Percentiles rank a stretch among this genome's conserved stretches.
phyloP scores from a whole-genome alignment of 1,284 basidiomycete species.

The Moesziomyces antarcticus region DNA sequence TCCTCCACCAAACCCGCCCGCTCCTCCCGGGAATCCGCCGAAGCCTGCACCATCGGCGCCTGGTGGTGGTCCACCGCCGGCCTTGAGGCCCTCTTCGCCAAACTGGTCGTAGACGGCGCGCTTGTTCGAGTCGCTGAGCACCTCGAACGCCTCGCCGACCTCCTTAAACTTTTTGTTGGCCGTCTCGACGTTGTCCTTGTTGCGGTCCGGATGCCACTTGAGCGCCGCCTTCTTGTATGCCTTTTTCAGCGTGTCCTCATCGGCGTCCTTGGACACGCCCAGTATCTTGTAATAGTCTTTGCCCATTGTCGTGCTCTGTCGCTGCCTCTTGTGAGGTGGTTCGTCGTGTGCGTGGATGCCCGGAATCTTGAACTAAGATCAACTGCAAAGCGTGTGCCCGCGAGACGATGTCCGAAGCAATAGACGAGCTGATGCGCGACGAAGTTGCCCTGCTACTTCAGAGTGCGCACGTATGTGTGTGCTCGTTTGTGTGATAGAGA shows the following conservation, averaged over 20 bases:
- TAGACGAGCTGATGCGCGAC: neutral
- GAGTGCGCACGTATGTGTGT: no score
- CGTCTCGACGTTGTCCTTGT: conserved; percentile 77
- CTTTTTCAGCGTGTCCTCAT: conserved; percentile 66
- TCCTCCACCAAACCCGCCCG: neutral
- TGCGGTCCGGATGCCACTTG: conserved; percentile 93
- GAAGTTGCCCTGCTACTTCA: no score
- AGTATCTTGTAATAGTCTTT: conserved; percentile 67
- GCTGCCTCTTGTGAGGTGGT: conserved; percentile 35
- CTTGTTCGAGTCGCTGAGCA: conserved; percentile 92
- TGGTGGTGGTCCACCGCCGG: conserved; percentile 68
- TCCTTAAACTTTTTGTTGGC: conserved; percentile 93
- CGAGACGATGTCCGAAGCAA: neutral
- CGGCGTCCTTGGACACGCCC: conserved; percentile 61
- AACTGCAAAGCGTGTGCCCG: neutral
- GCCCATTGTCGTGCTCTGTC: conserved; percentile 50
- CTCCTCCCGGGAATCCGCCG: conserved; percentile 21
- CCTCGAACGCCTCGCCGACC: conserved; percentile 96
- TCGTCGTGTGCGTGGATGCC: neutral
- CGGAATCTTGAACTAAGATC: conserved; percentile 6
- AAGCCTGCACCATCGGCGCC: conserved; percentile 56
- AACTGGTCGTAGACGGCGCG: conserved; percentile 92
- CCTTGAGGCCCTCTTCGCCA: conserved; percentile 94
- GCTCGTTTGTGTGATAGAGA: no score
- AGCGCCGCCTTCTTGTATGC: conserved; percentile 72